Base-by-base conservation (phyloP, 768 basidiomycete species). In the Xerocomellus amylosporus region DNA sequence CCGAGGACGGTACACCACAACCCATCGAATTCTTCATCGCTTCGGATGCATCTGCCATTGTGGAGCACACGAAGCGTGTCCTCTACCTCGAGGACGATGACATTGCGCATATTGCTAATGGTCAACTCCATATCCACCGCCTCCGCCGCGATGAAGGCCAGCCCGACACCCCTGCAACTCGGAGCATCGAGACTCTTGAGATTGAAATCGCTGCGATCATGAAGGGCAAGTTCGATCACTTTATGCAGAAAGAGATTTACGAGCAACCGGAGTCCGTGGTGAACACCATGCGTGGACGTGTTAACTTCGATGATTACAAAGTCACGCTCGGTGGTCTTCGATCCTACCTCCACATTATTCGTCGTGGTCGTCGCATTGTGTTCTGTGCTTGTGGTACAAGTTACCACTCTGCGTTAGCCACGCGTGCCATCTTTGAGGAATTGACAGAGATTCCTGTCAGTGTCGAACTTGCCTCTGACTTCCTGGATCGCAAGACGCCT, bases 171-270 rank as follows among this genome's bases (percentile, higher is more conserved):
- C 66, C 64, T 31, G 64, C 70, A 8, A 96, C 93, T 33, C 90
- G 97, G 61, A 93, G 84, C 60, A 98, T 99, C 73, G 97, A 98
- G 77, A 97, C 94, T 6, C 85, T 99, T 63, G 97, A 98, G 75
- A 86, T 99, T 60, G 97, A 99, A 74, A 84, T 99, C 43, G 96
- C 96, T n/a, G 97, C 96, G 62, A 98, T 99, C 77, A 98, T 98
- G 97, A 99, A 99, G 82, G 97, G 97, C 69, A 93, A 94, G 74
- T 99, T 98, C 71, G 93, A 93, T 69, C 95, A 96, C 70, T 99
- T 99, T 77, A 99, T 99, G 97, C 96, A 98, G 73, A 99, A 99
- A 78, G 97, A 99, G 74, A 98, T 98, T 64, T 98, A 93, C 78
- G 92, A 98, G 70, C 96, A 98, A 72, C 96, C 97, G 47, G 97